Percentiles rank a stretch among this genome's conserved stretches.
phyloP scores from a whole-genome alignment of 257 asterid species.

The Solanum virginianum region DNA sequence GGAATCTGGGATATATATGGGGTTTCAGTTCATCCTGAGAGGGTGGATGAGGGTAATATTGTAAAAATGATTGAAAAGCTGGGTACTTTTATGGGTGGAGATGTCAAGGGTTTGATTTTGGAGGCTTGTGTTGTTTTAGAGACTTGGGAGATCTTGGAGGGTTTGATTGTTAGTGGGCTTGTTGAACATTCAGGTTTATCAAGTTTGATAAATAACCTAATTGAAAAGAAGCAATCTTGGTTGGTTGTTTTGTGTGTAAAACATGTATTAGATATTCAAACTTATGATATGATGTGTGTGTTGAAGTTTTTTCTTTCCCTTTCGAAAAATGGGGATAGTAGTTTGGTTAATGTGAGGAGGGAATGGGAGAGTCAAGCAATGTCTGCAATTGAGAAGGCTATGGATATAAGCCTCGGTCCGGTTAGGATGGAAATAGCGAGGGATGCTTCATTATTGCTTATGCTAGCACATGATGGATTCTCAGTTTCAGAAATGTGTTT shows the following conservation, averaged over 20 bases:
- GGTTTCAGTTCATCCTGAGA: slow-evolving; percentile 6
- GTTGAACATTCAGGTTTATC: slow-evolving; percentile 35
- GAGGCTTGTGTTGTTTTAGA: slow-evolving; percentile 56
- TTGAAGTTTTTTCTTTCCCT: slow-evolving; percentile 55
- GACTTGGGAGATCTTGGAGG: slow-evolving; percentile 51
- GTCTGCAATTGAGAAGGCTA: slow-evolving; percentile 46
- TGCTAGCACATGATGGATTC: slow-evolving; percentile 79
- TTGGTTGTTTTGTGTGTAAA: slow-evolving; percentile 54
- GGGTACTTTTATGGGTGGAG: slow-evolving; percentile 45
- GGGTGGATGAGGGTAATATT: slow-evolving; percentile 20
- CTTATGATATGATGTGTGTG: slow-evolving; percentile 53
- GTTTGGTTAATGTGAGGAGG: slow-evolving; percentile 42
- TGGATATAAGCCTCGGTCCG: slow-evolving; percentile 17
- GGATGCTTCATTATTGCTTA: slow-evolving; percentile 55
- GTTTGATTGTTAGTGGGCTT: slow-evolving; percentile 41
- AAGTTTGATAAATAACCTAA: slow-evolving; percentile 32
- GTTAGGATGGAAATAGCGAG: slow-evolving; percentile 30
- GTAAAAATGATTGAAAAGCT: slow-evolving; percentile 34
- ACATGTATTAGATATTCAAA: slow-evolving; percentile 47
- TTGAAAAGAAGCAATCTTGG: slow-evolving; percentile 45
- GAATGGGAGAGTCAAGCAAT: slow-evolving; percentile 79
- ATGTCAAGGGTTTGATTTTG: slow-evolving; percentile 42
- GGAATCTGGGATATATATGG: slow-evolving; percentile 26
- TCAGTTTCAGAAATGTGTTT: slow-evolving; percentile 63
- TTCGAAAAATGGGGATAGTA: slow-evolving; percentile 34